Conservation (phyloP, 1,139 yeast genomes). For the Blastobotrys serpentis region DNA sequence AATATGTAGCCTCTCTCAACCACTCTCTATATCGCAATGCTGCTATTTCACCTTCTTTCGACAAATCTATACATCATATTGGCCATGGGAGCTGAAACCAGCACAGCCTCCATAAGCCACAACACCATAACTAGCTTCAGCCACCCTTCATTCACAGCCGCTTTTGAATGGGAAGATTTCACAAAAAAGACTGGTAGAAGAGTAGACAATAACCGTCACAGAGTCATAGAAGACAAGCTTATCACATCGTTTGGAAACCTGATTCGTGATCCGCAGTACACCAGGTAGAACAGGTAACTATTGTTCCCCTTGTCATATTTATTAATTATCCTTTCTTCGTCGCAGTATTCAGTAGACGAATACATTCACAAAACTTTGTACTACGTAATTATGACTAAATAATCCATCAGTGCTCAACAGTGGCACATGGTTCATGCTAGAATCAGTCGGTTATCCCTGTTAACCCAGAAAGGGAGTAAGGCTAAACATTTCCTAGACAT, state of each 20-base stretch:
- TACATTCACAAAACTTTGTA: no score
- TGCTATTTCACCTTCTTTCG: no score
- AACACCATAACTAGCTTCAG: not conserved
- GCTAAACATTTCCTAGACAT: no score
- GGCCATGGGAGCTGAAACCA: no score
- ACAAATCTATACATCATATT: no score
- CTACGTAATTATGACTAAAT: no score
- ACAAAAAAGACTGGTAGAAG: not conserved
- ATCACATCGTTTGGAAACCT: not conserved
- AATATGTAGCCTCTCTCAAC: no score
- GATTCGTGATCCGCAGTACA: not conserved
- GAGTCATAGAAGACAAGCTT: not conserved
- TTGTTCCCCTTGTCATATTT: not conserved
- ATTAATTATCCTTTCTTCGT: not conserved
- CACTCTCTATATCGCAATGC: no score
- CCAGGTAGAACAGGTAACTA: not conserved
- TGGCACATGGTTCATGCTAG: no score
- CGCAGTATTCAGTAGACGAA: not conserved
- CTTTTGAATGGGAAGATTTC: constrained; percentile 1
- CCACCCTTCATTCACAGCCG: not conserved
- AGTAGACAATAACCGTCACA: not conserved
- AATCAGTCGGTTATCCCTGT: no score
- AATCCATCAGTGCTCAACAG: no score
- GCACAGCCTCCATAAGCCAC: not conserved
- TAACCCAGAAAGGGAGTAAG: no score